A percentile compares a stretch with the other conserved stretches of the same genome.
Conservation (phyloP, 805 yeast species). For the Sugiyamaella lignohabitans region DNA sequence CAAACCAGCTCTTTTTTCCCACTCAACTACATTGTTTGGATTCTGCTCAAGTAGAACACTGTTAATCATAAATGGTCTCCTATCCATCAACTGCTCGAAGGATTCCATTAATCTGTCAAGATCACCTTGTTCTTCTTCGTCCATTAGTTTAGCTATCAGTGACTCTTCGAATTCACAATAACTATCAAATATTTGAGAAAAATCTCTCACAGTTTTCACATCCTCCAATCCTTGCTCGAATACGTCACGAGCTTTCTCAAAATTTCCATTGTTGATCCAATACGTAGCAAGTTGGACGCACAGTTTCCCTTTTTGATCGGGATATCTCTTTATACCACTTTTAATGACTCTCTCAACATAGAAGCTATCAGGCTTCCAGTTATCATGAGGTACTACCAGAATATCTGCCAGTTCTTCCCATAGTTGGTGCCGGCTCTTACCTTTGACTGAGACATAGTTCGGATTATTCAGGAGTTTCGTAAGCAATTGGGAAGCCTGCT, state of each 20-base stretch:
- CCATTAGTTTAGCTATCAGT: conserved; percentile 32
- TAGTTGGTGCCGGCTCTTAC: conserved; percentile 43
- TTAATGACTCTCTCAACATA: conserved; percentile 35
- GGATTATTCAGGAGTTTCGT: conserved; percentile 33
- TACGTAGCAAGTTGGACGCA: conserved; percentile 44
- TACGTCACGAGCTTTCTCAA: conserved; percentile 36
- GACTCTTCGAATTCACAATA: conserved; percentile 56
- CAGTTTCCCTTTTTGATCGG: conserved; percentile 53
- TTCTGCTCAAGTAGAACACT: conserved; percentile 62
- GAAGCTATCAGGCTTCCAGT: conserved; percentile 19
- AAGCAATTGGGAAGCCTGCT: conserved; percentile 34
- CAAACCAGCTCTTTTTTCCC: conserved; percentile 58
- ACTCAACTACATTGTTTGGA: conserved; percentile 53
- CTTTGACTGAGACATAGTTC: conserved; percentile 31
- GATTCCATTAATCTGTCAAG: conserved; percentile 41
- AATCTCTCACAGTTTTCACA: conserved; percentile 52
- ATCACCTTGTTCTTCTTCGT: conserved; percentile 15
- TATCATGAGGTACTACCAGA: conserved; percentile 28
- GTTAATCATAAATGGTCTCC: conserved; percentile 52
- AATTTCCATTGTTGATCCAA: conserved; percentile 36
- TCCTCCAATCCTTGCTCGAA: conserved; percentile 44
- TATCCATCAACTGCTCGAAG: conserved; percentile 51
- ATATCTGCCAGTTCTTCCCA: conserved; percentile 43
- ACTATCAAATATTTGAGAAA: conserved; percentile 56
- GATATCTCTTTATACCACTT: conserved; percentile 39